phyloP scores from a whole-genome alignment of 352 stramenopile species.

The Globisporangium emineosum region DNA sequence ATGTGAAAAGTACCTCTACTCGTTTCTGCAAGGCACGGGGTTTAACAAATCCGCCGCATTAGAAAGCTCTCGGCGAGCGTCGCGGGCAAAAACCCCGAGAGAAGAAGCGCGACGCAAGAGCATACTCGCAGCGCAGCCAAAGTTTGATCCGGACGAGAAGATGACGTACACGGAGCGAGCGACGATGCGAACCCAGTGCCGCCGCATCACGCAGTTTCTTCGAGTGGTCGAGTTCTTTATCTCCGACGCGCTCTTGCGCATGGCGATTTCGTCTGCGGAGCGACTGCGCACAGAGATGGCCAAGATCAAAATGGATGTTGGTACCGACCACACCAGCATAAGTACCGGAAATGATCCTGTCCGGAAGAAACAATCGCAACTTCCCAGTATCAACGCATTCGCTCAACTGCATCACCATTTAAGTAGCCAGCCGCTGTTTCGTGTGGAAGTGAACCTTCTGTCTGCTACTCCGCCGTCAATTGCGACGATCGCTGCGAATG shows the following conservation, averaged over 20 bases:
- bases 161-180: constrained; percentile 96
- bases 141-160: constrained; percentile 29
- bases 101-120: constrained; percentile 17
- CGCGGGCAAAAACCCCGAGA: constrained; percentile 15
- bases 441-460: constrained; percentile 62
- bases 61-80: background rate
- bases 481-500: constrained; percentile 3
- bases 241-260: constrained; percentile 64
- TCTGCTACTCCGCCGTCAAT: constrained; percentile 18
- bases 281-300: constrained; percentile 38
- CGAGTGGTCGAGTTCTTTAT: constrained; percentile 91
- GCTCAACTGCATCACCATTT: background rate
- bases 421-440: constrained; percentile 46
- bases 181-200: constrained; percentile 88
- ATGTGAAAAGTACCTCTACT: constrained; percentile 60
- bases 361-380: background rate
- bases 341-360: background rate
- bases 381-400: background rate
- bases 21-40: constrained; percentile 48
- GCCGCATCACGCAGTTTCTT: constrained; percentile 90
- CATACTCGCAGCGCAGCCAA: constrained; percentile 18
- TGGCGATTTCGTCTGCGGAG: constrained; percentile 64
- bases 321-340: background rate
- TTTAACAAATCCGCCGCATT: constrained; percentile 35
- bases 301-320: constrained; percentile 30